Evolutionary conservation across 2,329 filamentous ascomycete species (phyloP).

Genomic region (Sphaerulina vaccinii): DNA sequence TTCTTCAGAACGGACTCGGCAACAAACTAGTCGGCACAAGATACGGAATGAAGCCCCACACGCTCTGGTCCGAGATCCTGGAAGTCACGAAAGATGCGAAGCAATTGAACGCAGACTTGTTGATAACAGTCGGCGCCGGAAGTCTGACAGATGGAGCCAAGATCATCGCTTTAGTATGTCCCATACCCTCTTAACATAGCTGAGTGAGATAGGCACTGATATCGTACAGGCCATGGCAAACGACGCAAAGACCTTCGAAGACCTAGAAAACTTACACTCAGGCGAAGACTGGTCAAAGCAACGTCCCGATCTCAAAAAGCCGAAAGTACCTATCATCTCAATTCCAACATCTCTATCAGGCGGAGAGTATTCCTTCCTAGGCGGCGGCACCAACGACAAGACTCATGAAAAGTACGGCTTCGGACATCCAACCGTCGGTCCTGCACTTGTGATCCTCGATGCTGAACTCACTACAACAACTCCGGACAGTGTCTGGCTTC

Average conservation of each 20-base stretch:
- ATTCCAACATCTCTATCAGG: conserved; percentile 26
- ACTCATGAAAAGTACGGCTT: conserved; percentile 28
- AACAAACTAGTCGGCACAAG: conserved; percentile 47
- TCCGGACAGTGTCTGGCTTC: conserved; percentile 56
- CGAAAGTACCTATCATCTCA: conserved; percentile 21
- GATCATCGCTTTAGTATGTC: conserved; percentile 47
- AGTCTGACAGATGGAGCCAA: conserved; percentile 58
- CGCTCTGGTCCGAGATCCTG: conserved; percentile 54
- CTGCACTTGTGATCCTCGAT: conserved; percentile 57
- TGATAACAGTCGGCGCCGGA: conserved; percentile 56
- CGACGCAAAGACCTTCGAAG: conserved; percentile 11
- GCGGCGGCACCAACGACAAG: conserved; percentile 39
- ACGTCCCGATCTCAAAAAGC: conserved; percentile 7
- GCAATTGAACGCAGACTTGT: conserved; percentile 44
- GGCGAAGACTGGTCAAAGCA: conserved; percentile 13
- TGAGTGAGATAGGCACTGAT: no score
- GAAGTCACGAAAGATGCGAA: conserved; percentile 47
- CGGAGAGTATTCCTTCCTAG: conserved; percentile 40
- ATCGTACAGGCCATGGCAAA: conserved; percentile 17
- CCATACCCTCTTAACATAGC: not conserved
- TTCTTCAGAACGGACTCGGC: conserved; percentile 44
- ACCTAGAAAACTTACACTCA: conserved; percentile 14
- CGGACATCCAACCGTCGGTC: conserved; percentile 34
- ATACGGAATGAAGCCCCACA: conserved; percentile 56
- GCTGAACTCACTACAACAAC: conserved; percentile 53